Conservation (phyloP, 169 alveolate genomes). For the Amoebophrya sp. region DNA sequence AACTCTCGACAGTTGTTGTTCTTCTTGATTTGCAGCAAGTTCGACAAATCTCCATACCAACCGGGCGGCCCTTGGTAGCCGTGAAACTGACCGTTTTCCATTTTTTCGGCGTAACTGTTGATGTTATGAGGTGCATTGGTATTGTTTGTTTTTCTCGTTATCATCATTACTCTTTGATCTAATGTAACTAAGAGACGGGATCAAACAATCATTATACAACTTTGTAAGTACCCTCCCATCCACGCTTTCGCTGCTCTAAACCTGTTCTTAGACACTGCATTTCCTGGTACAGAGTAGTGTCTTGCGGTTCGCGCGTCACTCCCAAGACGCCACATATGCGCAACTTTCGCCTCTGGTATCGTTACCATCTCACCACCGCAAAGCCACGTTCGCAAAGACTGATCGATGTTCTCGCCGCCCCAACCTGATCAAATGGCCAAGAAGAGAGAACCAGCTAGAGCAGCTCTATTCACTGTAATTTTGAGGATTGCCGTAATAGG, state of each 20-base stretch:
- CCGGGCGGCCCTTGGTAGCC: neutral
- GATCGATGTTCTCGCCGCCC: conserved; percentile 63
- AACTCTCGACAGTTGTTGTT: conserved; percentile 37
- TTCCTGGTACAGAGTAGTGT: neutral
- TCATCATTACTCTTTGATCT: no score
- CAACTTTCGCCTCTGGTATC: conserved; percentile 39
- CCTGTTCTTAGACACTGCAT: neutral
- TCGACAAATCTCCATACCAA: neutral
- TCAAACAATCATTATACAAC: no score
- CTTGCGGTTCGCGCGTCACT: neutral
- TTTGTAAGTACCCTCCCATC: conserved; percentile 25
- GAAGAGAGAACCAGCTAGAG: no score
- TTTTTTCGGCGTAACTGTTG: neutral
- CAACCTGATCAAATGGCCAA: no score
- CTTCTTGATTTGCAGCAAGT: neutral
- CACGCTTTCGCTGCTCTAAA: neutral
- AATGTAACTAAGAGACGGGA: no score
- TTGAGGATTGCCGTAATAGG: no score
- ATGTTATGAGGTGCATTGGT: no score
- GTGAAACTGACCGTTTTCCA: neutral
- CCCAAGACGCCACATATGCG: conserved; percentile 50
- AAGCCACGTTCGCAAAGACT: conserved; percentile 59
- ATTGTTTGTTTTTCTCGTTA: no score
- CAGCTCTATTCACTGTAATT: no score
- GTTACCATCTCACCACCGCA: conserved; percentile 59